A percentile compares a stretch with the other conserved stretches of the same genome.
phyloP scores from a whole-genome alignment of 1,139 yeast genomes.

The Saccharomyces hybrid region DNA sequence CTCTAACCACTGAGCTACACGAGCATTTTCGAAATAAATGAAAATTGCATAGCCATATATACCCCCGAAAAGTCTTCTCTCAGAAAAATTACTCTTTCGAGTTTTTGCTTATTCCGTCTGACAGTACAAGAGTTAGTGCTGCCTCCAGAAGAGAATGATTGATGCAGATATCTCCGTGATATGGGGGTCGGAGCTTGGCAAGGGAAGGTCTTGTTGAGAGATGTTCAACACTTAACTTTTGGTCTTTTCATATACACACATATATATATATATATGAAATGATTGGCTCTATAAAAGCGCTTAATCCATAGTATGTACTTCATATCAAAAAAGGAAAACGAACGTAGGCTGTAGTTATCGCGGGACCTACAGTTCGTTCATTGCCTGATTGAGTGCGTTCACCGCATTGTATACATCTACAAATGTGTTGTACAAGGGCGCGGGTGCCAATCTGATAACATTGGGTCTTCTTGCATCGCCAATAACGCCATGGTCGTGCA shows the following conservation, averaged over 20 bases:
- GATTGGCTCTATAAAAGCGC: too few relatives aligned
- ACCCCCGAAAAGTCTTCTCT: not conserved
- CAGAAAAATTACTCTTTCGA: not conserved
- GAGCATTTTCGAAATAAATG: conserved; percentile 32
- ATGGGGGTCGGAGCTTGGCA: too few relatives aligned
- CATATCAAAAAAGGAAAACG: too few relatives aligned
- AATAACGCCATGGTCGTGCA: conserved; percentile 53
- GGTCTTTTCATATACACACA: too few relatives aligned
- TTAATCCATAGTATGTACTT: too few relatives aligned
- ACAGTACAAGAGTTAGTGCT: not conserved
- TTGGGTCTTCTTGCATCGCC: conserved; percentile 88
- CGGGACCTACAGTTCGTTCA: conserved; percentile 16
- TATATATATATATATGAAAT: too few relatives aligned
- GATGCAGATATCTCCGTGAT: too few relatives aligned
- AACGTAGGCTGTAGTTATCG: too few relatives aligned
- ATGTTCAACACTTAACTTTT: too few relatives aligned
- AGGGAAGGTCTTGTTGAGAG: too few relatives aligned
- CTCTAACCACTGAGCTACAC: conserved; percentile 48
- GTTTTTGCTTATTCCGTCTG: not conserved
- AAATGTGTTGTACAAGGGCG: conserved; percentile 74
- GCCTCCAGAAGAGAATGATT: too few relatives aligned
- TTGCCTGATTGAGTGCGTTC: conserved; percentile 38
- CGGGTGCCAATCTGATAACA: conserved; percentile 79
- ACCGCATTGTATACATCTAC: conserved; percentile 49
- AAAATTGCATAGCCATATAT: not conserved